Percentiles rank a stretch among this genome's conserved stretches.
Conservation (phyloP, 1,139 yeast species). For the Candida freyschussii region DNA sequence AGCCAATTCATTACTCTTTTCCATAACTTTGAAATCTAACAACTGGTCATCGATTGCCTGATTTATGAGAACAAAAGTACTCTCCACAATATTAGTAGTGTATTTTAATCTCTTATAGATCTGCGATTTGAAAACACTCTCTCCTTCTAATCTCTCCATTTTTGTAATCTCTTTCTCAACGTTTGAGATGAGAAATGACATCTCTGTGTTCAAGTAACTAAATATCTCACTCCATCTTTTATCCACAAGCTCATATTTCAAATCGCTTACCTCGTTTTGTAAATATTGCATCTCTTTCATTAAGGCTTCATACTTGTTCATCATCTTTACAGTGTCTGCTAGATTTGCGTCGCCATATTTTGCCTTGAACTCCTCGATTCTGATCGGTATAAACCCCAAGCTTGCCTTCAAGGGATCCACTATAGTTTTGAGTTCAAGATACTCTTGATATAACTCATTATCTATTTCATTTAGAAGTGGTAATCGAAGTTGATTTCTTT, state of each 20-base stretch:
- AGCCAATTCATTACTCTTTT: constrained; percentile 30
- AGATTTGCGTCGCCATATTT: constrained; percentile 28
- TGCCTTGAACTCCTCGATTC: constrained; percentile 38
- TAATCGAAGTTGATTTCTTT: constrained; percentile 29
- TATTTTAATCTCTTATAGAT: constrained; percentile 24
- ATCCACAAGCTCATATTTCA: constrained; percentile 46
- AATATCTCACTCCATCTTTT: constrained; percentile 54
- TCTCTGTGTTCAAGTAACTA: constrained; percentile 38
- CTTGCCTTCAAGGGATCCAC: constrained; percentile 55
- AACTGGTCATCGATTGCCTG: constrained; percentile 36
- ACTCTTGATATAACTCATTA: constrained; percentile 35
- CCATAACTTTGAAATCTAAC: constrained; percentile 29
- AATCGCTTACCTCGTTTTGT: constrained; percentile 33
- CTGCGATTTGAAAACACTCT: constrained; percentile 21
- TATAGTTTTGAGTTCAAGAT: constrained; percentile 29
- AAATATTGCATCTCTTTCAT: constrained; percentile 39
- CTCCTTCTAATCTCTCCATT: constrained; percentile 11
- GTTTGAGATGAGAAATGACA: constrained; percentile 30
- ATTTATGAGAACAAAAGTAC: constrained; percentile 34
- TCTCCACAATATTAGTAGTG: constrained; percentile 27
- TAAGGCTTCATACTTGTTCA: constrained; percentile 38
- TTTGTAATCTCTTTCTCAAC: constrained; percentile 30
- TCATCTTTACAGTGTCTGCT: constrained; percentile 37
- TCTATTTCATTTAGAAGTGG: constrained; percentile 36
- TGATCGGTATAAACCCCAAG: constrained; percentile 50